These are phyloP conservation scores for Triadica sebifera DNA, from an alignment of 345 rosid genomes.

Conservation along the genomic window DNA sequence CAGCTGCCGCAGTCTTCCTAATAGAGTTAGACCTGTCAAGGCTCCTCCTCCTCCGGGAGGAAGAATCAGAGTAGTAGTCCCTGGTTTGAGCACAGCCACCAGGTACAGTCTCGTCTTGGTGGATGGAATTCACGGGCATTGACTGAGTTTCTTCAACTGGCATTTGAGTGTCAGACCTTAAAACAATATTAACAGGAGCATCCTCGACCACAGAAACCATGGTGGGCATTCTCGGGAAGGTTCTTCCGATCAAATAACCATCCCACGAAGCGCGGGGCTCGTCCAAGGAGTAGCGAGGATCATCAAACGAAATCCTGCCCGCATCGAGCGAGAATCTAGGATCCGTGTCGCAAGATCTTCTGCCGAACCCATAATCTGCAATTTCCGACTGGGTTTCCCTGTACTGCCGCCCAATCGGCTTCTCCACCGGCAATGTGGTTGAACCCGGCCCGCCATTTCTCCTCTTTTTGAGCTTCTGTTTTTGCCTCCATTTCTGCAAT, in stretches of 20 bases:
- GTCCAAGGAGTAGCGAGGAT: constrained; percentile 81
- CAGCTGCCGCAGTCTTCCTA: constrained; percentile 73
- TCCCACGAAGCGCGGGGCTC: constrained; percentile 99
- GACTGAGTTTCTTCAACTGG: constrained; percentile 64
- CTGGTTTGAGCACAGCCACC: constrained; percentile 92
- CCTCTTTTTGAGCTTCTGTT: constrained; percentile 86
- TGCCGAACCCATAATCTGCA: constrained; percentile 90
- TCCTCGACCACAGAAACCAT: constrained; percentile 94
- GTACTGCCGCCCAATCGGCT: constrained; percentile 86
- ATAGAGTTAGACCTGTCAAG: constrained; percentile 77
- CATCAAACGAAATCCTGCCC: constrained; percentile 72
- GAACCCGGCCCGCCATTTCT: constrained; percentile 55
- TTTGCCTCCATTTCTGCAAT: constrained; percentile 92
- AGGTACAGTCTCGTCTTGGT: constrained; percentile 56
- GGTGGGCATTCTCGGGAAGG: constrained; percentile 74
- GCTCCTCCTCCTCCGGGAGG: constrained; percentile 80
- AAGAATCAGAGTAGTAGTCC: constrained; percentile 82
- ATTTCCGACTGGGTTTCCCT: constrained; percentile 96
- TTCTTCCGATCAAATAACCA: constrained; percentile 71
- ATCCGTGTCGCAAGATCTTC: constrained; percentile 98
- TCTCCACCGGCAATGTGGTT: constrained; percentile 90
- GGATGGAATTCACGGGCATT: constrained; percentile 28
- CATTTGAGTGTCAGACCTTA: constrained; percentile 64
- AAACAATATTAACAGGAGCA: constrained; percentile 61
- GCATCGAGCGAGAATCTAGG: constrained; percentile 93